These are phyloP conservation scores for Lachnellula willkommii DNA, from an alignment of 2,329 filamentous ascomycete genomes.

Conservation along the genomic window DNA sequence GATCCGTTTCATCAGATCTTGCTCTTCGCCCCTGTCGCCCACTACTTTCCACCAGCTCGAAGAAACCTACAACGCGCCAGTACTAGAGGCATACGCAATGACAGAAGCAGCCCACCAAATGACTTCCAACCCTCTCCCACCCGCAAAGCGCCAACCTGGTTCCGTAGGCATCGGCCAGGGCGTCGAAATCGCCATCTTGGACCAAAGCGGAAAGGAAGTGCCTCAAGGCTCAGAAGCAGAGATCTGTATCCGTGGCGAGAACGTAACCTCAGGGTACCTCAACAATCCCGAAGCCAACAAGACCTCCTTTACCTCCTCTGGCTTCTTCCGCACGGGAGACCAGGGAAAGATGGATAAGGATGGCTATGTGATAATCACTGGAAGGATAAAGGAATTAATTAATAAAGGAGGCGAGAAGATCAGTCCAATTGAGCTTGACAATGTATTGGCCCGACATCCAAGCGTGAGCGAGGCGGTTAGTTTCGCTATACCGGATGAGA, in stretches of 20 bases:
- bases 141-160: slow-evolving; percentile 69
- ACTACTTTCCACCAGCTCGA: slow-evolving; percentile 78
- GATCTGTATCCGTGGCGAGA: slow-evolving; percentile 76
- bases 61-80: slow-evolving; percentile 68
- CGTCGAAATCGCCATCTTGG: slow-evolving; percentile 73
- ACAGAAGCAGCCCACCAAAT: slow-evolving; percentile 84
- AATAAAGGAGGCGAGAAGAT: slow-evolving; percentile 90
- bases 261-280: slow-evolving; percentile 79
- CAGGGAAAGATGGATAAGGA: slow-evolving; percentile 76
- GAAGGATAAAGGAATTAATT: slow-evolving; percentile 90
- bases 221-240: slow-evolving; percentile 68
- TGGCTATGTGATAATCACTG: slow-evolving; percentile 80
- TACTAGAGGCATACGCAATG: slow-evolving; percentile 89
- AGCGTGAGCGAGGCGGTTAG: slow-evolving; percentile 73
- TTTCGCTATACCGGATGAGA: slow-evolving; percentile 75
- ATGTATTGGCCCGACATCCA: slow-evolving; percentile 68
- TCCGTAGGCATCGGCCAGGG: slow-evolving; percentile 80
- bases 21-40: slow-evolving; percentile 76
- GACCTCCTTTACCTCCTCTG: slow-evolving; percentile 65
- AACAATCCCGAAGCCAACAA: slow-evolving; percentile 76
- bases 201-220: slow-evolving; percentile 62
- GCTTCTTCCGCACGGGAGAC: slow-evolving; percentile 84
- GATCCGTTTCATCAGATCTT: slow-evolving; percentile 84
- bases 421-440: slow-evolving; percentile 81
- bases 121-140: slow-evolving; percentile 70